Base-by-base conservation (phyloP, 768 basidiomycete genomes). In the Tricholoma hemisulphureum region DNA sequence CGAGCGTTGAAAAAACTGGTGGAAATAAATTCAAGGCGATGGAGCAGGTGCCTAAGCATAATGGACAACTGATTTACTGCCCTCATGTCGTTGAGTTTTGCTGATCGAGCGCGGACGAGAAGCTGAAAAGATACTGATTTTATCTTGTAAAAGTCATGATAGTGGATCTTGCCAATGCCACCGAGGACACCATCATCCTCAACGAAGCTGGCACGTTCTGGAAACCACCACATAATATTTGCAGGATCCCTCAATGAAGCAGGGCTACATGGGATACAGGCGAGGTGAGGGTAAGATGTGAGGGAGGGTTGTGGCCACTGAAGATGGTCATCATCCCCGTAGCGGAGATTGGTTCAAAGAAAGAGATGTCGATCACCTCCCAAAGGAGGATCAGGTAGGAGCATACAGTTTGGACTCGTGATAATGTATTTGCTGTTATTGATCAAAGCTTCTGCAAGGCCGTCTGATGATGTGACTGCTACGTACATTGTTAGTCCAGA, bases 291-390 rank as follows among this genome's bases (percentile, higher is more conserved):
- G n/a, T n/a, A n/a, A n/a, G n/a, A n/a, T n/a, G n/a, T 18, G 2
- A 55, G 13, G 35, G 41, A 55, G 4, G n/a, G 24, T 26, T 55
- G 53, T 24, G 53, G 37, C 53, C 53, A 55, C 18, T 39, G 53
- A 4, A 55, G 13, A 20, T 6, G 53, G 16, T 55, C 53, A 24
- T 55, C 53, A 6, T 39, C 37, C 11, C 16, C 53, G 16, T 39
- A 55, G 2, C 14, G 18, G 4, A 41, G 43, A 23, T 55, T 31
- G 6, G 34, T n/a, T 13, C 53, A 20, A 4, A 55, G 26, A 29
- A 29, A 43, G 43, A 55, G 21, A 9, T 28, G 23, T 11, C 43
- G 3, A 43, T 39, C 26, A 2, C 48, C 48, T 4, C 53, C 53
- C 21, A 55, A 26, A 20, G 26, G n/a, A 21, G 53, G 53, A 14